Conservation (phyloP, 495 filamentous ascomycete genomes). For the Penicillium silybi region DNA sequence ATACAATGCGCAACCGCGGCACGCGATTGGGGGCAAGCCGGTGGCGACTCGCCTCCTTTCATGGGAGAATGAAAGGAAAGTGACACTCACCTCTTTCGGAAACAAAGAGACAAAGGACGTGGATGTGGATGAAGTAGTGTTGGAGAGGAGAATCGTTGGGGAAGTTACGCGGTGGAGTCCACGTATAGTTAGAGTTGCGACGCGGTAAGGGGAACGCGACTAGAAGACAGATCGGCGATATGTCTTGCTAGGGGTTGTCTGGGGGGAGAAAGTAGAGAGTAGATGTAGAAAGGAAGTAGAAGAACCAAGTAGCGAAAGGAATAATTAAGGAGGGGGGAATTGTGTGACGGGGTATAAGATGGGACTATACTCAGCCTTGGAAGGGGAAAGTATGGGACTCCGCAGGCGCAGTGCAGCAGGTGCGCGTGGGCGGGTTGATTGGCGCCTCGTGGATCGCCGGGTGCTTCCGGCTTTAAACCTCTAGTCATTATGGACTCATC, state of each 20-base stretch:
- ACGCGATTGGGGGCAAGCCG: conserved; percentile 11
- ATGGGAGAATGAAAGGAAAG: not conserved
- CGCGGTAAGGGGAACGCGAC: conserved; percentile 21
- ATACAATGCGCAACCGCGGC: conserved; percentile 17
- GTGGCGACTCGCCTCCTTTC: conserved; percentile 17
- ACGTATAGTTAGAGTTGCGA: conserved; percentile 16
- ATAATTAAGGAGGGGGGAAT: not conserved
- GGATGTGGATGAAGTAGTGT: conserved; percentile 1
- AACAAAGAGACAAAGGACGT: conserved; percentile 15
- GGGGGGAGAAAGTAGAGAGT: not conserved
- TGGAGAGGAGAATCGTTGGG: not conserved
- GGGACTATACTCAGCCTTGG: conserved; percentile 7
- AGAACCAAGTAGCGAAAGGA: not conserved
- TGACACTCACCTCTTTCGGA: conserved; percentile 19
- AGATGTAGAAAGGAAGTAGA: not conserved
- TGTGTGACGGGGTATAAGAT: conserved; percentile 8
- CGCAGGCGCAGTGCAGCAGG: conserved; percentile 12
- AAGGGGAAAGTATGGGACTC: conserved; percentile 19
- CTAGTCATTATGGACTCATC: not conserved
- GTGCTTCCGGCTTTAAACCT: conserved; percentile 8
- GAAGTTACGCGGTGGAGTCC: conserved; percentile 3
- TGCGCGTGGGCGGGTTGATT: conserved; percentile 26
- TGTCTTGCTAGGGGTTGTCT: not conserved
- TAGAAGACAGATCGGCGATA: conserved; percentile 13
- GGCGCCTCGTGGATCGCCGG: conserved; percentile 23